These are phyloP conservation scores for Podospora pseudoanserina DNA, from an alignment of 495 filamentous ascomycete genomes.

Conservation along the genomic window DNA sequence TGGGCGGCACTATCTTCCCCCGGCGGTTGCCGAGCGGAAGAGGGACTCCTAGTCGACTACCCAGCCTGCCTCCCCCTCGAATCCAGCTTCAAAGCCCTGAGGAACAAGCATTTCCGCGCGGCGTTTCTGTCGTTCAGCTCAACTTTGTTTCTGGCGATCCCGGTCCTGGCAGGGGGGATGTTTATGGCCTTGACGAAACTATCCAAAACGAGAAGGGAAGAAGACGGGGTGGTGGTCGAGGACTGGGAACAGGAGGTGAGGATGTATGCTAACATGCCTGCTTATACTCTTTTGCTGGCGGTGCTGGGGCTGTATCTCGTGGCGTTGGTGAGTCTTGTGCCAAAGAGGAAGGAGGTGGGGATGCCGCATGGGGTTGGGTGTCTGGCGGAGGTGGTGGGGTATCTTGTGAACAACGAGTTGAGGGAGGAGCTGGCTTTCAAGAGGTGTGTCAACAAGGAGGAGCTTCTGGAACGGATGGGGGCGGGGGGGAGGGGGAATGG, in stretches of 20 bases:
- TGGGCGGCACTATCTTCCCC: slow-evolving; percentile 61
- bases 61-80: slow-evolving; percentile 59
- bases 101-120: slow-evolving; percentile 66
- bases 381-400: slow-evolving; percentile 72
- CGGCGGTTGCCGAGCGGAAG: slow-evolving; percentile 60
- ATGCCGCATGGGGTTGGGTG: slow-evolving; percentile 68
- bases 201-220: not conserved
- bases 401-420: slow-evolving; percentile 65
- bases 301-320: slow-evolving; percentile 64
- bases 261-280: slow-evolving; percentile 66
- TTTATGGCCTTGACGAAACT: slow-evolving; percentile 69
- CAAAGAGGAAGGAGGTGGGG: slow-evolving; percentile 52
- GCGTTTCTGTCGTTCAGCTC: slow-evolving; percentile 66
- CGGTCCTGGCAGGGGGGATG: slow-evolving; percentile 71
- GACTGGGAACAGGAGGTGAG: slow-evolving; percentile 51
- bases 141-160: slow-evolving; percentile 60
- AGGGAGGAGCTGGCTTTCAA: slow-evolving; percentile 63
- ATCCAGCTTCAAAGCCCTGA: slow-evolving; percentile 56
- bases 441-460: slow-evolving; percentile 24
- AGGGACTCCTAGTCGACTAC: slow-evolving; percentile 73
- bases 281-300: slow-evolving; percentile 63
- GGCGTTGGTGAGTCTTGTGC: slow-evolving; percentile 47
- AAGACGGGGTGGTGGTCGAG: slow-evolving; percentile 12
- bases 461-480: slow-evolving; percentile 36
- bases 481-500: slow-evolving; percentile 28